Conservation (phyloP, 768 basidiomycete genomes). For the Strobilomyces dryophilus region DNA sequence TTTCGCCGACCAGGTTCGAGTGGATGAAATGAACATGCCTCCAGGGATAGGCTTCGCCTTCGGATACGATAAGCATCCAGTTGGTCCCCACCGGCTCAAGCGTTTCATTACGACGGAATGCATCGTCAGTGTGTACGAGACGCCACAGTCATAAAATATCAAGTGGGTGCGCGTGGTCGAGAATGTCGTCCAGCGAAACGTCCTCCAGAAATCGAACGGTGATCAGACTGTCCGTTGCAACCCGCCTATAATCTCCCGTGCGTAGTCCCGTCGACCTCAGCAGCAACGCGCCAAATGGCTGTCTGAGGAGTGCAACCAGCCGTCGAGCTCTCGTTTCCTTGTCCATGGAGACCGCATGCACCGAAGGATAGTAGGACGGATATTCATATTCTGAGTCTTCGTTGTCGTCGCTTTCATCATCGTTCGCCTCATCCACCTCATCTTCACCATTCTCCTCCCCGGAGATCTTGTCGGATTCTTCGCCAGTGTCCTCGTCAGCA, state of each 20-base stretch:
- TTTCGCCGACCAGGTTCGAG: no score
- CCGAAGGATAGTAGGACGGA: no score
- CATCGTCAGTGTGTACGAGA: not conserved
- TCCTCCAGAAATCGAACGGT: not conserved
- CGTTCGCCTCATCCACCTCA: no score
- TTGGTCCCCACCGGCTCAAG: no score
- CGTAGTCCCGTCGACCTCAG: not conserved
- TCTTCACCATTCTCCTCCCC: no score
- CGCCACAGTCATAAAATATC: not conserved
- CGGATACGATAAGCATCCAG: no score
- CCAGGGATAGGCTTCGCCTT: no score
- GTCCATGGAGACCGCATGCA: not conserved
- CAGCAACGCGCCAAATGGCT: not conserved
- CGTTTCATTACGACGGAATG: no score
- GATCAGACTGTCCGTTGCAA: not conserved
- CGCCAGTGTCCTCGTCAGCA: not conserved
- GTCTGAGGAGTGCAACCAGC: not conserved
- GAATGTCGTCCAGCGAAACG: not conserved
- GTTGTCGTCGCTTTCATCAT: no score
- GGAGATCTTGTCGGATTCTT: not conserved
- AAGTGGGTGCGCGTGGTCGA: not conserved
- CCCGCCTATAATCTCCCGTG: not conserved
- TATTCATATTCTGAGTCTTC: no score
- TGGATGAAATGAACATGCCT: no score
- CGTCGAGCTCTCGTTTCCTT: not conserved